Conservation (phyloP, 352 stramenopile genomes). For the Globisporangium nagaii region DNA sequence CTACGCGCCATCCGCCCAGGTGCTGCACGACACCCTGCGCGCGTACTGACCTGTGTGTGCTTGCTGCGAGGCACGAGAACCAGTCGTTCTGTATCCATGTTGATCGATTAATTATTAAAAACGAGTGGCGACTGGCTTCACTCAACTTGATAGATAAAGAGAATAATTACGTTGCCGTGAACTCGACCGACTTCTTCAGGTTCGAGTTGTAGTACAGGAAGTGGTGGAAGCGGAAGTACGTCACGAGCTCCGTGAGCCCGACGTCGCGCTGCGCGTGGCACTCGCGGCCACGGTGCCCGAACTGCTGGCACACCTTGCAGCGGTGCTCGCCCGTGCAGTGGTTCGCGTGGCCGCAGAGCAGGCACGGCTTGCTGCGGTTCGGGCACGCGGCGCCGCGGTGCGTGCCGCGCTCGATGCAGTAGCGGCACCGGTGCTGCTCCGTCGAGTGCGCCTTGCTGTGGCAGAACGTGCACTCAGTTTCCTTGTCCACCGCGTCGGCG, state of each 20-base stretch:
- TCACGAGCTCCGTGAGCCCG: constrained; percentile 70
- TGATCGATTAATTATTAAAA: neutral
- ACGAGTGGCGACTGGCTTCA: constrained; percentile 1
- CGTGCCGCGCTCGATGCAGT: constrained; percentile 74
- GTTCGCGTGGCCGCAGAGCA: constrained; percentile 65
- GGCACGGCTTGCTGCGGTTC: constrained; percentile 62
- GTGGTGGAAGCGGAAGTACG: constrained; percentile 84
- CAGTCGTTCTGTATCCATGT: neutral
- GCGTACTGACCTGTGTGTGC: constrained; percentile 27
- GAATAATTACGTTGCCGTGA: constrained; percentile 34
- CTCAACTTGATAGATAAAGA: no score
- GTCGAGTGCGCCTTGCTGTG: constrained; percentile 50
- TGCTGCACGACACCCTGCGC: constrained; percentile 19
- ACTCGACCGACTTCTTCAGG: constrained; percentile 84
- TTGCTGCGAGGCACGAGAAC: no score
- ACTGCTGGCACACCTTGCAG: constrained; percentile 80
- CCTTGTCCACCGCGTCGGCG: neutral
- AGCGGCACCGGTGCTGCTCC: constrained; percentile 76
- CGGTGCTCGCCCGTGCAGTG: constrained; percentile 79
- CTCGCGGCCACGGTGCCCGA: constrained; percentile 75
- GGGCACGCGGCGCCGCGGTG: constrained; percentile 67
- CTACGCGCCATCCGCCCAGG: constrained; percentile 34
- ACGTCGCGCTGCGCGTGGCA: constrained; percentile 81
- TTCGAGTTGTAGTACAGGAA: constrained; percentile 89
- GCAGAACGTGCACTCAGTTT: constrained; percentile 54